phyloP scores from a whole-genome alignment of 768 basidiomycete genomes.

The Pisolithus orientalis region DNA sequence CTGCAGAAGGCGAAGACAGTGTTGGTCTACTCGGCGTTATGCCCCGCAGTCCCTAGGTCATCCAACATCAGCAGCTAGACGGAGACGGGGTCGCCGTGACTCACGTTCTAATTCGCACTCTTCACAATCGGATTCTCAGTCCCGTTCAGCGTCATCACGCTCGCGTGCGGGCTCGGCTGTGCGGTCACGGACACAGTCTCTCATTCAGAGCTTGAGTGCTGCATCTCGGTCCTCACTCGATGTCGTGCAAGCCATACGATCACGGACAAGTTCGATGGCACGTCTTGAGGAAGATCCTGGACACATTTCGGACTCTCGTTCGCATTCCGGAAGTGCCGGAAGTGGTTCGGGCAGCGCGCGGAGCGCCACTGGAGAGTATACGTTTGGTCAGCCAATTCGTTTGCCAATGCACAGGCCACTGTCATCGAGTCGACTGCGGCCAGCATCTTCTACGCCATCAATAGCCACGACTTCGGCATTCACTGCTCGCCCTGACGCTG shows the following conservation, averaged over 20 bases:
- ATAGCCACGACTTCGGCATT: slow-evolving; percentile 19
- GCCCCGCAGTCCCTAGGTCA: slow-evolving; percentile 46
- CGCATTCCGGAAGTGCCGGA: slow-evolving; percentile 44
- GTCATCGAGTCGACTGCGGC: slow-evolving; percentile 15
- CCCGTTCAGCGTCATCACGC: slow-evolving; percentile 24
- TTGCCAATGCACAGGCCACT: slow-evolving; percentile 15
- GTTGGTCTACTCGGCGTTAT: slow-evolving; percentile 49
- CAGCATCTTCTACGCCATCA: slow-evolving; percentile 15
- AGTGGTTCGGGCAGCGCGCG: slow-evolving; percentile 43
- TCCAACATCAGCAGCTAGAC: slow-evolving; percentile 31
- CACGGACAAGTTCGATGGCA: slow-evolving; percentile 60
- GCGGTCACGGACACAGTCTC: slow-evolving; percentile 59
- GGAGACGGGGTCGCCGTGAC: slow-evolving; percentile 25
- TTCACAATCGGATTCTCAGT: slow-evolving; percentile 18
- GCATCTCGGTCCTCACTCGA: slow-evolving; percentile 59
- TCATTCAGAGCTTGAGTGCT: slow-evolving; percentile 58
- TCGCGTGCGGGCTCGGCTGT: slow-evolving; percentile 45
- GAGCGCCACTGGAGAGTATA: slow-evolving; percentile 61
- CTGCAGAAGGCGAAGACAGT: slow-evolving; percentile 56
- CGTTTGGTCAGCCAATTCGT: slow-evolving; percentile 60
- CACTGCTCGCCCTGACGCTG: slow-evolving; percentile 11
- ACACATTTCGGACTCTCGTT: slow-evolving; percentile 30
- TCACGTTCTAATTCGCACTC: slow-evolving; percentile 33
- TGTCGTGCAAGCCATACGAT: slow-evolving; percentile 43
- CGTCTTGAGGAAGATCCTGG: slow-evolving; percentile 52